phyloP scores from a whole-genome alignment of 208 protist genomes.

The Plasmodiophora brassicae region DNA sequence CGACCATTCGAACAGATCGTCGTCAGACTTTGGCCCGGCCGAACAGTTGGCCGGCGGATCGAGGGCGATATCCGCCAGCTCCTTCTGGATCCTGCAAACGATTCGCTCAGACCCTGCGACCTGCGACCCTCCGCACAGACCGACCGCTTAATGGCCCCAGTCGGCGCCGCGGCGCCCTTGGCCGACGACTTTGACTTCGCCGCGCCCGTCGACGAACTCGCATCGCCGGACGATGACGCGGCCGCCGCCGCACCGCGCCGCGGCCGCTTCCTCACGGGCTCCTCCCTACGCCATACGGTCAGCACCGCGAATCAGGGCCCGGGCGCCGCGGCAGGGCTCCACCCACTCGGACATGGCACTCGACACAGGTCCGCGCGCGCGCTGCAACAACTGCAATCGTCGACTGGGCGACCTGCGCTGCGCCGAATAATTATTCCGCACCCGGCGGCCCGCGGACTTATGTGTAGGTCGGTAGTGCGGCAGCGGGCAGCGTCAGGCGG shows the following conservation, averaged over 20 bases:
- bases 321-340: too few relatives aligned
- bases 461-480: too few relatives aligned
- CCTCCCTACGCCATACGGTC: background rate
- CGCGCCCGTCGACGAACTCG: background rate
- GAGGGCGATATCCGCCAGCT: constrained; percentile 58
- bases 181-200: background rate
- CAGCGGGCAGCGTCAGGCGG: too few relatives aligned
- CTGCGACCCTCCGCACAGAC: too few relatives aligned
- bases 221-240: background rate
- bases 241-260: background rate
- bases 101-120: too few relatives aligned
- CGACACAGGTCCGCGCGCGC: too few relatives aligned
- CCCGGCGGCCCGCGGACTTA: too few relatives aligned
- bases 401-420: too few relatives aligned
- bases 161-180: background rate
- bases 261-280: background rate
- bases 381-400: too few relatives aligned
- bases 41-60: constrained; percentile 64
- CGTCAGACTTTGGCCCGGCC: constrained; percentile 55
- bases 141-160: constrained; percentile 2
- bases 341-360: too few relatives aligned
- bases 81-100: constrained; percentile 62
- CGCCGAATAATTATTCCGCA: too few relatives aligned
- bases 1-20: constrained; percentile 62
- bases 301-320: too few relatives aligned